Conservation (phyloP, 331 rosid species). For the Phaseolus coccineus region DNA sequence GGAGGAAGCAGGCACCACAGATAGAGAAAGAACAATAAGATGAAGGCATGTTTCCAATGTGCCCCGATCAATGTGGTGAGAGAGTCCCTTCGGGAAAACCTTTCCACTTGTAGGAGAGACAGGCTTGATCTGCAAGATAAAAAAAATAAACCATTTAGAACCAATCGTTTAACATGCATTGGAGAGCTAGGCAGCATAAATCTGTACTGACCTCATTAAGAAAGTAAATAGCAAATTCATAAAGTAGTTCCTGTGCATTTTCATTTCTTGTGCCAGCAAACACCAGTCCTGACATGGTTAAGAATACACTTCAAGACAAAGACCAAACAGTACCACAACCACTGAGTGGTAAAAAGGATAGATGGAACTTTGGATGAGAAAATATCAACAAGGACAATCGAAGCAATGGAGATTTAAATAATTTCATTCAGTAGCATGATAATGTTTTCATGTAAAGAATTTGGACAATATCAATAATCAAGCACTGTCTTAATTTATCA, state of each 20-base stretch:
- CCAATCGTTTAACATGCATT: constrained; percentile 32
- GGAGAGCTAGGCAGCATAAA: constrained; percentile 35
- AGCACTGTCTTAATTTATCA: constrained; percentile 23
- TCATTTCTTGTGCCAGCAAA: constrained; percentile 94
- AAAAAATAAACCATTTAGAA: constrained; percentile 36
- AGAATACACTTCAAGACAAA: constrained; percentile 41
- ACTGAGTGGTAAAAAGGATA: constrained; percentile 26
- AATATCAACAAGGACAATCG: constrained; percentile 14
- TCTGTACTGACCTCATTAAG: constrained; percentile 78
- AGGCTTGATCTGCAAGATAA: constrained; percentile 77
- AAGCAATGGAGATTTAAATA: constrained; percentile 13
- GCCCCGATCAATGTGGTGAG: constrained; percentile 86
- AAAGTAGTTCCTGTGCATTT: constrained; percentile 83
- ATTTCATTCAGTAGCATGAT: constrained; percentile 27
- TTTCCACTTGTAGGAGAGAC: constrained; percentile 66
- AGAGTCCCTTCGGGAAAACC: constrained; percentile 83
- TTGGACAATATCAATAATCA: constrained; percentile 19
- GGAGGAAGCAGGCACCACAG: constrained; percentile 68
- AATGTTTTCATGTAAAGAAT: constrained; percentile 18
- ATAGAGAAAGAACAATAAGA: constrained; percentile 87
- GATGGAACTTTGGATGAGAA: constrained; percentile 11
- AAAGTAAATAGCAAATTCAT: constrained; percentile 83
- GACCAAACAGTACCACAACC: constrained; percentile 33
- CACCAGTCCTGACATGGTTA: constrained; percentile 73
- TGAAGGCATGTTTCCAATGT: constrained; percentile 94